Evolutionary conservation across 2,329 filamentous ascomycete genomes (phyloP), one percentile per base, ranked within the genome.

Genomic region (Huntiella decipiens): DNA sequence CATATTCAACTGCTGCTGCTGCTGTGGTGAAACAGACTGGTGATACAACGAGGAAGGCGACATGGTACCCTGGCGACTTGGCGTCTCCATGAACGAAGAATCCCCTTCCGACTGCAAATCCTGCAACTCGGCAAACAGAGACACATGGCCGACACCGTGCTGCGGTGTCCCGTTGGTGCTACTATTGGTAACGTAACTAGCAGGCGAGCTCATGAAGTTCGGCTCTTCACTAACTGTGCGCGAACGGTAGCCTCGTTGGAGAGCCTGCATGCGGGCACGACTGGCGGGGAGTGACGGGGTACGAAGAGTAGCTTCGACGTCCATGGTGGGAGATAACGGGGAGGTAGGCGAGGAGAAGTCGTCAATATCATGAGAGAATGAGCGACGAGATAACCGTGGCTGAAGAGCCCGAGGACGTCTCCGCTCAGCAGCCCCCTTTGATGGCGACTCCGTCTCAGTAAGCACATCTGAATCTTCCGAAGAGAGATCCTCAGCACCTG

Each of bases 41-140:
- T 64, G 57, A 40, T 55, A 57, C 16, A 62, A 57, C 8, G 70
- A 73, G 19, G 60, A 65, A 16, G 71, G 69, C 4, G 69, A 72
- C 13, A 63, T 67, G 38, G 66, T 66, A 16, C 61, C 54, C 49
- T 65, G 66, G 48, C 66, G 65, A 51, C 67, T 71, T 19, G 74
- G 74, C 28, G 73, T 77, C 19, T 63, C 69, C 13, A 66, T 66
- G 49, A 62, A 66, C 45, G 81, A 78, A 51, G 80, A 79, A 50
- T 84, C 82, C 51, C 84, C 82, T 53, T 81, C 79, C 52, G 76
- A 75, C 51, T 75, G 79, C 38, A 95, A 66, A 53, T 85, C 83
- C 45, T 82, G 84, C 37, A 98, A 71, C 61, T 98, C 91, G 36
- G 86, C 86, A 58, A 91, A 93, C 43, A 98, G 67, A 56, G 82